Conservation (phyloP, 2,329 filamentous ascomycete species). For the Xylariomycetidae sp. region DNA sequence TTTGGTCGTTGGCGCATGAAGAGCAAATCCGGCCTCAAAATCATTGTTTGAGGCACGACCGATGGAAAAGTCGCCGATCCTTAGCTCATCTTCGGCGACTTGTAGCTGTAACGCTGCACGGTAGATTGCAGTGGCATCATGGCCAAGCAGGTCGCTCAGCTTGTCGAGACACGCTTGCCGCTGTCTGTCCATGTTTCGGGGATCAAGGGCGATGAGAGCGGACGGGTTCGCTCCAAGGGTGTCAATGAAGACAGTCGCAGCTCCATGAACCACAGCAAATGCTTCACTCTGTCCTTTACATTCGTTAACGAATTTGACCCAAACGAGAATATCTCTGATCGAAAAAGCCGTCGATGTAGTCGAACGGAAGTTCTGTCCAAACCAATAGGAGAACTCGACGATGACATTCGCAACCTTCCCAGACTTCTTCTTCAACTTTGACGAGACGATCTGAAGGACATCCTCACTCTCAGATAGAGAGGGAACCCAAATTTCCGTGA, state of each 20-base stretch:
- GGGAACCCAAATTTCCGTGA: slow-evolving; percentile 98
- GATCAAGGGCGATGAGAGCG: slow-evolving; percentile 69
- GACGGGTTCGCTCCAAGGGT: slow-evolving; percentile 93
- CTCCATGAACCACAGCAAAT: slow-evolving; percentile 66
- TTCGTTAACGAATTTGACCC: slow-evolving; percentile 87
- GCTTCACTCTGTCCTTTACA: slow-evolving; percentile 41
- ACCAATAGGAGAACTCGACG: slow-evolving; percentile 88
- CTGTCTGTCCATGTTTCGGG: slow-evolving; percentile 64
- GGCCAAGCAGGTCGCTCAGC: slow-evolving; percentile 59
- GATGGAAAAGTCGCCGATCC: slow-evolving; percentile 71
- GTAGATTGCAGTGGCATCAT: slow-evolving; percentile 62
- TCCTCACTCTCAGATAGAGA: slow-evolving; percentile 79
- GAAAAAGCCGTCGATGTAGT: slow-evolving; percentile 73
- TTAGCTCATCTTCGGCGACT: slow-evolving; percentile 47
- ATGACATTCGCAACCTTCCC: slow-evolving; percentile 60
- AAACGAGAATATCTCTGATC: slow-evolving; percentile 84
- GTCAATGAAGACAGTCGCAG: slow-evolving; percentile 92
- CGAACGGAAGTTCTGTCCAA: slow-evolving; percentile 74
- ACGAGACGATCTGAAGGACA: slow-evolving; percentile 75
- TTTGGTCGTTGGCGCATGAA: slow-evolving; percentile 84
- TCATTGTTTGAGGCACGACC: slow-evolving; percentile 42
- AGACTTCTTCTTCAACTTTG: slow-evolving; percentile 58
- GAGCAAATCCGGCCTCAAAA: slow-evolving; percentile 61
- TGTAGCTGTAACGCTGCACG: slow-evolving; percentile 53
- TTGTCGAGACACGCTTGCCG: slow-evolving; percentile 66